phyloP scores from a whole-genome alignment of 768 basidiomycete genomes.

The Podaxis sp. region DNA sequence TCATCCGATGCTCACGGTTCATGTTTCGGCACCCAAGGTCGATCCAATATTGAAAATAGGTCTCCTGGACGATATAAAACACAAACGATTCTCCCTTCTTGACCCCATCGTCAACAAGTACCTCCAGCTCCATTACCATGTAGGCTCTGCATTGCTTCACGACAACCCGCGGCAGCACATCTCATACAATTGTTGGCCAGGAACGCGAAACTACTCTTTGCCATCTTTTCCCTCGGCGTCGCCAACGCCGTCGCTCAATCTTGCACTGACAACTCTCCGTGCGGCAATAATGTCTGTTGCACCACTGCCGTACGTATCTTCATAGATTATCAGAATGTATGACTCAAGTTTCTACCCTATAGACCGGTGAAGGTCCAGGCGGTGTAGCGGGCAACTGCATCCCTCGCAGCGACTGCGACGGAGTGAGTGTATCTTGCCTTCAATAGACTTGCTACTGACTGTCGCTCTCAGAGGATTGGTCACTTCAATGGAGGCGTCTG shows the following conservation, averaged over 20 bases:
- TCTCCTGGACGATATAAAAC: background rate
- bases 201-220: background rate
- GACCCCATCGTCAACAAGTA: background rate
- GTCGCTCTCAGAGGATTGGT: background rate
- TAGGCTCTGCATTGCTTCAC: background rate
- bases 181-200: background rate
- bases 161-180: background rate
- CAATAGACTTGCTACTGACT: background rate
- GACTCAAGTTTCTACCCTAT: background rate
- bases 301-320: background rate
- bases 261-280: background rate
- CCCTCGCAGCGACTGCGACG: background rate
- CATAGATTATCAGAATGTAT: background rate
- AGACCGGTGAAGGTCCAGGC: background rate
- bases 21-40: background rate
- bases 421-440: background rate
- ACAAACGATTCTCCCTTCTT: background rate
- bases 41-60: background rate
- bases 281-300: background rate
- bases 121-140: background rate
- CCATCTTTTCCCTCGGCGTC: background rate
- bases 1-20: background rate
- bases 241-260: background rate
- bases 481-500: constrained; percentile 1
- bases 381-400: background rate